Percentiles rank a stretch among this genome's conserved stretches.
Conservation (phyloP, 2,329 filamentous ascomycete species). For the Neobulgaria alba region DNA sequence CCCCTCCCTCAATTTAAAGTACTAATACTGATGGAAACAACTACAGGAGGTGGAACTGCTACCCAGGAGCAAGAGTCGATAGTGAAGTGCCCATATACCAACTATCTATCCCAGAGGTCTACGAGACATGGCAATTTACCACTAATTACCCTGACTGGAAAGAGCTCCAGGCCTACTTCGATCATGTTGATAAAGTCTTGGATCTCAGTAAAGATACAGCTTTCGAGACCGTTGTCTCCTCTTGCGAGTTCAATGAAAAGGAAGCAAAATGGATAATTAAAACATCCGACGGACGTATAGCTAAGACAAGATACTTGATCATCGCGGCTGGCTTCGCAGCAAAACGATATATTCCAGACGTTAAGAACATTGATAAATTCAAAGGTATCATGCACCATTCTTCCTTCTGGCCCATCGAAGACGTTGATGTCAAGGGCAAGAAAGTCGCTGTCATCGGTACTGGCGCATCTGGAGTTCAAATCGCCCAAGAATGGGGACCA, state of each 20-base stretch:
- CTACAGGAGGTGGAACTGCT: constrained; percentile 20
- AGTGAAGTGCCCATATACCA: constrained; percentile 13
- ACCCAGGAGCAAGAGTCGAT: constrained; percentile 29
- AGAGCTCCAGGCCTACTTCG: constrained; percentile 49
- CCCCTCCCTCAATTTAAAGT: not conserved
- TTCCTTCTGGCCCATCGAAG: constrained; percentile 43
- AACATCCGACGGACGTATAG: constrained; percentile 8
- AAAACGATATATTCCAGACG: constrained; percentile 52
- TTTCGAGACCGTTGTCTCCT: constrained; percentile 10
- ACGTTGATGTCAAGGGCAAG: constrained; percentile 42
- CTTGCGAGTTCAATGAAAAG: constrained; percentile 6
- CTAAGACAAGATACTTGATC: constrained; percentile 13
- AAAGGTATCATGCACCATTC: constrained; percentile 50
- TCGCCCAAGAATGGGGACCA: constrained; percentile 50
- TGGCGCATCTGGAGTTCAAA: constrained; percentile 47
- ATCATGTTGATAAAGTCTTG: constrained; percentile 46
- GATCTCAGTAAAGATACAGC: constrained; percentile 38
- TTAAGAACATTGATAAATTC: constrained; percentile 37
- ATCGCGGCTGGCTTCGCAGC: constrained; percentile 38
- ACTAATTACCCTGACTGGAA: constrained; percentile 42
- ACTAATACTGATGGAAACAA: too few relatives aligned
- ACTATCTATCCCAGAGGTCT: constrained; percentile 39
- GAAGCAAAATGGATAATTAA: constrained; percentile 11
- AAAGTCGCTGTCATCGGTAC: constrained; percentile 47
- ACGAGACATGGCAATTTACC: constrained; percentile 48